Base-by-base conservation (phyloP, 2,329 filamentous ascomycete species). In the Colletotrichum graminicola region DNA sequence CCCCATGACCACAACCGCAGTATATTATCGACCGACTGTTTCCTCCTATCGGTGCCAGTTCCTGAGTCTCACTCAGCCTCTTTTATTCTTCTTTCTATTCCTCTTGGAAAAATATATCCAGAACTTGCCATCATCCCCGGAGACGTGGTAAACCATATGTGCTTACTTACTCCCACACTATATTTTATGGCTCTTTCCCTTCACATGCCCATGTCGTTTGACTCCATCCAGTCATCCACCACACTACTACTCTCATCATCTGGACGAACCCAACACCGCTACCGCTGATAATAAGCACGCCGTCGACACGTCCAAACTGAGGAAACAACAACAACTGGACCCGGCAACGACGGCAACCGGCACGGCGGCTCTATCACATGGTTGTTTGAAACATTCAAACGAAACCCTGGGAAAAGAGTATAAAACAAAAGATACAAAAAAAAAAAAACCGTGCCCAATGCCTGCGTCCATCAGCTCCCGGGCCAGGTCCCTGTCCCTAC, bases 401-500 rank as follows among this genome's bases (percentile, higher is more conserved):
- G 26, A 14, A 39, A 49, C n/a, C 18, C 36, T 36, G 57, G 57
- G 43, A 29, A 29, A 0, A 36, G 39, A 34, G 23, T 8, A 51
- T 18, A 14, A 21, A 57, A 54, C 26, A 34, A 34, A 0, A 36
- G 47, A 26, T 5, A 18, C 41, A 26, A n/a, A 16, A 51, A 54
- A 23, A 12, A 10, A 45, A 45, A 12, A n/a, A n/a, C n/a, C 63
- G 59, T 57, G 66, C 45, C 68, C 34, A 52, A 72, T 72, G 69
- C 52, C 61, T 60, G 65, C 65, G 16, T 41, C 69, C 47, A 43
- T 59, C 69, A 47, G 59, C 69, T 72, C 69, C 47, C 69, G 69
- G 54, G 34, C 55, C 59, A 63, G 65, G 59, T 72, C 69, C 54
- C 45, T 64, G 43, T 69, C 69, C 47, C 60, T 55, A 18, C 65